phyloP scores from a whole-genome alignment of 345 rosid species.

The Populus pruinosa region DNA sequence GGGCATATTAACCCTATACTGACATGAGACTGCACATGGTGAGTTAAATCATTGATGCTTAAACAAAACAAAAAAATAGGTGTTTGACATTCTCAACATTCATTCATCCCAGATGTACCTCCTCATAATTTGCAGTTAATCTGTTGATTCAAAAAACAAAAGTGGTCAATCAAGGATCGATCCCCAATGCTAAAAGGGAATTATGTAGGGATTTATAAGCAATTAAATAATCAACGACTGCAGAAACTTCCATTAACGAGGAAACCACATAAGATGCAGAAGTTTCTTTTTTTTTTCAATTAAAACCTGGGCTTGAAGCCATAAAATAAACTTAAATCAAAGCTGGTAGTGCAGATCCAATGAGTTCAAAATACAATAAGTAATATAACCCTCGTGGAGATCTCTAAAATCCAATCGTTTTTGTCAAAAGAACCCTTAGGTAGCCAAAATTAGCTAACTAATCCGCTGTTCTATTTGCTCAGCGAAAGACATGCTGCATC shows the following conservation, averaged over 20 bases:
- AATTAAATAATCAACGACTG: background rate
- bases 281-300: background rate
- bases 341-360: too few species aligned
- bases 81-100: background rate
- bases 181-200: background rate
- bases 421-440: too few species aligned
- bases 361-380: too few species aligned
- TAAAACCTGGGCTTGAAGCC: too few species aligned
- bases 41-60: background rate
- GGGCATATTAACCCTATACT: background rate
- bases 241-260: background rate
- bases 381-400: too few species aligned
- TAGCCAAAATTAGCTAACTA: too few species aligned
- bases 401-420: too few species aligned
- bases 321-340: too few species aligned
- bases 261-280: background rate
- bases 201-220: background rate
- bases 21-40: background rate
- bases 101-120: background rate
- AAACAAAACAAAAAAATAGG: background rate
- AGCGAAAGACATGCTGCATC: too few species aligned
- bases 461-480: too few species aligned
- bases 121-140: background rate
- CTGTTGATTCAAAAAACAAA: background rate
- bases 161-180: background rate